Evolutionary conservation across 148 eudicot genomes (phyloP).

Genomic region (Chenopodium formosanum): DNA sequence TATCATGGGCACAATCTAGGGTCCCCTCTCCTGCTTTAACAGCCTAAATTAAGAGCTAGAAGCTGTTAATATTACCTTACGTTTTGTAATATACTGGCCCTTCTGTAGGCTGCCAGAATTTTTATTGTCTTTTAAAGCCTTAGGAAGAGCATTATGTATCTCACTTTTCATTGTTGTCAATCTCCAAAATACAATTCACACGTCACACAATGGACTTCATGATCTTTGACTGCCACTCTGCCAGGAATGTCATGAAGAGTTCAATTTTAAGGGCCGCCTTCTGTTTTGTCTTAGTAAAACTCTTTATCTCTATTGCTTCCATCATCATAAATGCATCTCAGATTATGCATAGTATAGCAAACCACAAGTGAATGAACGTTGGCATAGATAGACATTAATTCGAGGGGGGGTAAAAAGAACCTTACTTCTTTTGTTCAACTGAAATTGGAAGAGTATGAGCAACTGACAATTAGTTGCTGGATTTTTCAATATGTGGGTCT

Average conservation of each 20-base stretch:
- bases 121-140: not conserved
- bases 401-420: too few species aligned
- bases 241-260: too few species aligned
- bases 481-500: too few species aligned
- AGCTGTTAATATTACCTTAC: constrained; percentile 4
- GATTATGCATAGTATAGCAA: too few species aligned
- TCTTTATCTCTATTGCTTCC: not conserved
- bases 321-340: too few species aligned
- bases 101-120: constrained; percentile 5
- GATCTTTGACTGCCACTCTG: not conserved
- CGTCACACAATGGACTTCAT: not conserved
- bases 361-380: too few species aligned
- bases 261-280: too few species aligned
- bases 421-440: too few species aligned
- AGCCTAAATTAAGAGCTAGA: constrained; percentile 19
- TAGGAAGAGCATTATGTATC: not conserved
- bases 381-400: too few species aligned
- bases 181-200: not conserved
- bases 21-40: constrained; percentile 32
- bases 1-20: constrained; percentile 67
- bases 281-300: too few species aligned
- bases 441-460: too few species aligned
- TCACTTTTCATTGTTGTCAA: constrained; percentile 18
- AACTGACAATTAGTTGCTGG: too few species aligned
- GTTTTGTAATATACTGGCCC: constrained; percentile 13